Conservation (phyloP, 441 rosid genomes). For the Pelargonium fulgidum region DNA sequence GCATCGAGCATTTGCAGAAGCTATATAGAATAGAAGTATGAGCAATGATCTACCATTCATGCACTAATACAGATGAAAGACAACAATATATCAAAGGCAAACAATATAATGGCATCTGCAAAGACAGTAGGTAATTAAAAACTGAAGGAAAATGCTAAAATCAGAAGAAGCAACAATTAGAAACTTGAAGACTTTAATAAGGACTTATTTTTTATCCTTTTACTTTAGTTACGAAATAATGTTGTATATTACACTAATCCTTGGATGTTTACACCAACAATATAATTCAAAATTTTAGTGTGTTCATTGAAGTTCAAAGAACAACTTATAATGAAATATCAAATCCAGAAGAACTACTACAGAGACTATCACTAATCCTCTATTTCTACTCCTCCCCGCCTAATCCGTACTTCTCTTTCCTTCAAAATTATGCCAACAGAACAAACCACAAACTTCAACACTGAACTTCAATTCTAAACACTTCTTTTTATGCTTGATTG, state of each 20-base stretch:
- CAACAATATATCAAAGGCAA: not conserved
- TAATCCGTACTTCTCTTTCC: not conserved
- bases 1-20: slow-evolving; percentile 80
- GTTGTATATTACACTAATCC: not conserved
- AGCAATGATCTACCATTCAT: not conserved
- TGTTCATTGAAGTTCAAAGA: not conserved
- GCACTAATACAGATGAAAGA: not conserved
- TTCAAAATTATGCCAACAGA: not conserved
- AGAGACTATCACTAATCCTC: not conserved
- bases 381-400: not conserved
- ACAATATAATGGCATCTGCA: not conserved
- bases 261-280: not conserved
- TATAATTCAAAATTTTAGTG: not conserved
- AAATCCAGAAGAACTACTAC: not conserved
- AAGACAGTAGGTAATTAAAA: not conserved
- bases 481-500: not conserved
- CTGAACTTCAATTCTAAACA: no score
- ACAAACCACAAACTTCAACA: not conserved
- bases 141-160: not conserved
- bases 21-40: slow-evolving; percentile 28
- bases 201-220: not conserved
- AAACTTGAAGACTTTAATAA: not conserved
- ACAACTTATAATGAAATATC: not conserved
- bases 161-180: not conserved
- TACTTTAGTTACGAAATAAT: not conserved